Conservation (phyloP, 2,329 filamentous ascomycete species). For the Aplosporella prunicola region DNA sequence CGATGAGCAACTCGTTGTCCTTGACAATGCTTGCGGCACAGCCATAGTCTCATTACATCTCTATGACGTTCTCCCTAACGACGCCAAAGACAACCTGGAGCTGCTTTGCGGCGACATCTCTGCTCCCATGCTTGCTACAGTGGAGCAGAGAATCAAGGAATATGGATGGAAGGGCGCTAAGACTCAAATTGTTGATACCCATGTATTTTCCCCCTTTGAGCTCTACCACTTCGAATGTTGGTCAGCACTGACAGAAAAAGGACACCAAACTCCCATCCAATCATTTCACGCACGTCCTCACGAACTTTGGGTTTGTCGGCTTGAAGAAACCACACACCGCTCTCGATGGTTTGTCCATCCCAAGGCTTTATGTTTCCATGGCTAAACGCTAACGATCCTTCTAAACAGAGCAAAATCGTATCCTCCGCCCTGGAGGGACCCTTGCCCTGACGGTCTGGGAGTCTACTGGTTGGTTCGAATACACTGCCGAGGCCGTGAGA, state of each 20-base stretch:
- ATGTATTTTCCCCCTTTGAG: slow-evolving; percentile 36
- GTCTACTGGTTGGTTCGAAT: slow-evolving; percentile 4
- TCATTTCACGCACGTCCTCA: slow-evolving; percentile 23
- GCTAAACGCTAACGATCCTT: no score
- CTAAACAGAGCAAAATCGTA: slow-evolving; percentile 20
- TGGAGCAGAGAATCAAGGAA: slow-evolving; percentile 29
- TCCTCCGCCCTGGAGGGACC: slow-evolving; percentile 50
- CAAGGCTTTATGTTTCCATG: no score
- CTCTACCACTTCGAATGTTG: no score
- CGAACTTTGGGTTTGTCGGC: slow-evolving; percentile 41
- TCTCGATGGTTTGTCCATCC: no score
- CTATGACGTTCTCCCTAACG: slow-evolving; percentile 29
- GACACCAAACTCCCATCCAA: slow-evolving; percentile 5
- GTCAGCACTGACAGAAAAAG: slow-evolving; percentile 1
- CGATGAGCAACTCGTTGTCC: slow-evolving; percentile 23
- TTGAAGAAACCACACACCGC: slow-evolving; percentile 35
- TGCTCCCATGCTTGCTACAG: slow-evolving; percentile 32
- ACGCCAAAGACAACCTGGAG: slow-evolving; percentile 34
- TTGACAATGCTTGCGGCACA: slow-evolving; percentile 47
- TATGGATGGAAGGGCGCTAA: slow-evolving; percentile 41
- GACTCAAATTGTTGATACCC: slow-evolving; percentile 38
- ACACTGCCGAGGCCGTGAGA: not conserved
- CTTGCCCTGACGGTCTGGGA: slow-evolving; percentile 44
- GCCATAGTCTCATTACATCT: slow-evolving; percentile 42
- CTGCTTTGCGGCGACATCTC: slow-evolving; percentile 44